A percentile compares a stretch with the other conserved stretches of the same genome.
phyloP scores from a whole-genome alignment of 768 basidiomycete species.

The Pluteus cervinus region DNA sequence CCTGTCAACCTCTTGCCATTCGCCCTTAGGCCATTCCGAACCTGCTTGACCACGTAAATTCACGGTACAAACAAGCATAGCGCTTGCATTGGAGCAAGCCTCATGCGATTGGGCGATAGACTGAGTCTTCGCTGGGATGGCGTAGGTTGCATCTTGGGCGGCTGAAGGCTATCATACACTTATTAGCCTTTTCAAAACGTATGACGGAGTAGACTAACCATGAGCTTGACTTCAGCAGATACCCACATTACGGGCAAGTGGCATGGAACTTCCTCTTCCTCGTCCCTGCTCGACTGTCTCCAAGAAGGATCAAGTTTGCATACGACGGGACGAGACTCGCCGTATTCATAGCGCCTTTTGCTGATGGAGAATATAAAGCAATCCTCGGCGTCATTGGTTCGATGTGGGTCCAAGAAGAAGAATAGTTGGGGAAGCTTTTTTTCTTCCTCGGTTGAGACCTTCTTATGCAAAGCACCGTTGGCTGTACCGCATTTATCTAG shows the following conservation, averaged over 20 bases:
- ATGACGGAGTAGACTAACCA: constrained; percentile 35
- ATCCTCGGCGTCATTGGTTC: constrained; percentile 73
- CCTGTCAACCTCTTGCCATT: constrained; percentile 81
- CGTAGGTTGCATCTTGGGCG: constrained; percentile 53
- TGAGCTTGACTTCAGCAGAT: constrained; percentile 39
- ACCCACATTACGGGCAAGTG: constrained; percentile 66
- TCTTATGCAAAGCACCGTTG: constrained; percentile 76
- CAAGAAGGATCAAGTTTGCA: constrained; percentile 70
- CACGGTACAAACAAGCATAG: constrained; percentile 72
- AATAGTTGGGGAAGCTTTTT: constrained; percentile 55
- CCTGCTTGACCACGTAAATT: constrained; percentile 67
- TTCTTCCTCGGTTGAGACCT: constrained; percentile 37
- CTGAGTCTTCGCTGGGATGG: constrained; percentile 51
- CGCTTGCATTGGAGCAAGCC: constrained; percentile 70
- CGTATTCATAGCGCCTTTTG: constrained; percentile 74
- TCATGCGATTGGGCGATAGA: constrained; percentile 47
- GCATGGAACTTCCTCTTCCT: constrained; percentile 45
- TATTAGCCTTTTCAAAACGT: constrained; percentile 5
- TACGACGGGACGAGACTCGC: constrained; percentile 72
- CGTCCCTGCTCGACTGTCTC: constrained; percentile 59
- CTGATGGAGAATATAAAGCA: constrained; percentile 80
- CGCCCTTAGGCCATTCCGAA: constrained; percentile 68
- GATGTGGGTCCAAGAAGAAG: constrained; percentile 82
- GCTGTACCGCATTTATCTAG: constrained; percentile 88
- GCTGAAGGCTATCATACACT: constrained; percentile 40